Evolutionary conservation across 805 yeast genomes (phyloP).

Genomic region (Kuraishia hungarica): DNA sequence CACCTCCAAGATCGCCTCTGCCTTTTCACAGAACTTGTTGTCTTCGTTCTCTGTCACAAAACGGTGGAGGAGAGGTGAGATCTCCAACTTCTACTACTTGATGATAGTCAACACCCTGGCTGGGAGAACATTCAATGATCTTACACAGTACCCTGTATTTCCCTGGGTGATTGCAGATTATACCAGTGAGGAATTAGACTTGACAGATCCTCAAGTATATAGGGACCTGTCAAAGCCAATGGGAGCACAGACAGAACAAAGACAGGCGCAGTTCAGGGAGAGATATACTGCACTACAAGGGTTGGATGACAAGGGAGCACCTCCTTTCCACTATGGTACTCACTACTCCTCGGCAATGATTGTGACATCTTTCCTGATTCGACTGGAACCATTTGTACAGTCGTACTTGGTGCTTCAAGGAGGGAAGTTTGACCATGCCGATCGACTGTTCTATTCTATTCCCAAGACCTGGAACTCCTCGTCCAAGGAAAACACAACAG

Average conservation of each 20-base stretch:
- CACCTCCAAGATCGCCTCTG: conserved; percentile 34
- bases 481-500: conserved; percentile 72
- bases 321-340: conserved; percentile 88
- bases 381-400: conserved; percentile 74
- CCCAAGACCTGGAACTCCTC: conserved; percentile 79
- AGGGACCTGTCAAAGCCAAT: conserved; percentile 81
- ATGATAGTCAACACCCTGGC: conserved; percentile 78
- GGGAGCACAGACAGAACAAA: conserved; percentile 70
- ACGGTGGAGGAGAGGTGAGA: conserved; percentile 69
- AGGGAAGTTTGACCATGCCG: conserved; percentile 85
- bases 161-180: conserved; percentile 91
- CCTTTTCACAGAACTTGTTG: conserved; percentile 29
- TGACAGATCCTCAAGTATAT: conserved; percentile 50
- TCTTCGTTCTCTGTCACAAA: conserved; percentile 42
- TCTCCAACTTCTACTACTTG: conserved; percentile 77
- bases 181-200: conserved; percentile 59
- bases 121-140: conserved; percentile 81
- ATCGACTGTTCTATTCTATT: conserved; percentile 66
- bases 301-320: conserved; percentile 47
- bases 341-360: conserved; percentile 94
- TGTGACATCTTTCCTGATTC: conserved; percentile 69
- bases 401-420: conserved; percentile 76
- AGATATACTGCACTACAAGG: conserved; percentile 64
- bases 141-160: conserved; percentile 86
- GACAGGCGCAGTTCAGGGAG: conserved; percentile 60